Percentiles rank a stretch among this genome's conserved stretches.
Conservation (phyloP, 2,329 filamentous ascomycete species). For the Fusarium proliferatum region DNA sequence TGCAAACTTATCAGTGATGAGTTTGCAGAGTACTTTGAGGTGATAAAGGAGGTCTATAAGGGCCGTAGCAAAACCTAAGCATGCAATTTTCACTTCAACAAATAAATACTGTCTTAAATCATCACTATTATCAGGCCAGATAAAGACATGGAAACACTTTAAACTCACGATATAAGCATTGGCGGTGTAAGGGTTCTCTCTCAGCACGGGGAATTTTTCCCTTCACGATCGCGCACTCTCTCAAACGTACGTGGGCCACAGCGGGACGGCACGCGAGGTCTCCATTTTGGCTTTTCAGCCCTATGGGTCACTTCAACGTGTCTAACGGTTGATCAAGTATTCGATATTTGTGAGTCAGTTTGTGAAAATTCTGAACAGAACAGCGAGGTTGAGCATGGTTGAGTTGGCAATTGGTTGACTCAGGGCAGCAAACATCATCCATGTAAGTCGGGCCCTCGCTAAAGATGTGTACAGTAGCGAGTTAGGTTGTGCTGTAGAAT, state of each 20-base stretch:
- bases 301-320: constrained; percentile 13
- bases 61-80: no score
- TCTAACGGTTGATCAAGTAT: not conserved
- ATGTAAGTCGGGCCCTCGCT: constrained; percentile 18
- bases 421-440: constrained; percentile 3
- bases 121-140: no score
- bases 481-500: not conserved
- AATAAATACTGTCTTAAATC: no score
- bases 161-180: constrained; percentile 16
- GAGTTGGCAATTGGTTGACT: constrained; percentile 10
- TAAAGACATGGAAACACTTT: constrained; percentile 5
- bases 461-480: not conserved
- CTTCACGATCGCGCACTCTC: constrained; percentile 2
- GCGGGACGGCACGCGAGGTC: constrained; percentile 20
- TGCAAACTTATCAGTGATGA: no score
- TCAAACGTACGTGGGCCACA: constrained; percentile 18
- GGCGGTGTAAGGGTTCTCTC: constrained; percentile 34
- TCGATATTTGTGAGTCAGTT: constrained; percentile 1
- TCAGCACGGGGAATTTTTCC: not conserved
- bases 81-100: no score
- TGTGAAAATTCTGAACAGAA: constrained; percentile 1
- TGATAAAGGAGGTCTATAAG: no score
- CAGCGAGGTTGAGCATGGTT: not conserved
- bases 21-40: no score
- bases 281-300: constrained; percentile 19